Conservation (phyloP, 2,329 filamentous ascomycete species). For the Tetracladium maxilliforme region DNA sequence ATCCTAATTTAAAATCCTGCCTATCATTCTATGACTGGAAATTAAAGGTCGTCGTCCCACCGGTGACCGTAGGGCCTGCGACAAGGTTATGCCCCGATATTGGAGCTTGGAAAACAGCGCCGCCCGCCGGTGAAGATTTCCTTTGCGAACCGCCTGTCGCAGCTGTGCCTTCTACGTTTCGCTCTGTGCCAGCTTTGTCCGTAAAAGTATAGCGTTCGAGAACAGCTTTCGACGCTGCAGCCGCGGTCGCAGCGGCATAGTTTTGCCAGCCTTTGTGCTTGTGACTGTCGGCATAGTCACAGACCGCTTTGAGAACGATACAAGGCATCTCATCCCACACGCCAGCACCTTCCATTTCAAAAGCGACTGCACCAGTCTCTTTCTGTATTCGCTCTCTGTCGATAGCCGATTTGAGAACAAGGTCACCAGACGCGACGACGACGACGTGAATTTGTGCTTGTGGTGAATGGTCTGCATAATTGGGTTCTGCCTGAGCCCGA, state of each 20-base stretch:
- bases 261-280: constrained; percentile 20
- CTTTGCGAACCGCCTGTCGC: no score
- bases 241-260: constrained; percentile 17
- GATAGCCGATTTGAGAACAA: constrained; percentile 4
- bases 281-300: constrained; percentile 23
- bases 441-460: constrained; percentile 15
- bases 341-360: constrained; percentile 18
- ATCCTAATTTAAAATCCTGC: no score
- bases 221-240: constrained; percentile 10
- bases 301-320: constrained; percentile 23
- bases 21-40: no score
- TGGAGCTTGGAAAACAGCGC: no score
- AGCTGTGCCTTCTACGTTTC: no score
- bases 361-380: constrained; percentile 4
- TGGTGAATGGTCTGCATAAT: no score
- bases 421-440: constrained; percentile 13
- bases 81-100: no score
- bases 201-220: constrained; percentile 2
- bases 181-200: no score
- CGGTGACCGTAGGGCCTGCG: no score
- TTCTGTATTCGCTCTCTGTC: constrained; percentile 4
- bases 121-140: no score
- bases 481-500: no score
- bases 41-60: no score
- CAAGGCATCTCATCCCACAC: constrained; percentile 15